Evolutionary conservation across 805 yeast species (phyloP).

Genomic region (Metschnikowia bowlesiae): DNA sequence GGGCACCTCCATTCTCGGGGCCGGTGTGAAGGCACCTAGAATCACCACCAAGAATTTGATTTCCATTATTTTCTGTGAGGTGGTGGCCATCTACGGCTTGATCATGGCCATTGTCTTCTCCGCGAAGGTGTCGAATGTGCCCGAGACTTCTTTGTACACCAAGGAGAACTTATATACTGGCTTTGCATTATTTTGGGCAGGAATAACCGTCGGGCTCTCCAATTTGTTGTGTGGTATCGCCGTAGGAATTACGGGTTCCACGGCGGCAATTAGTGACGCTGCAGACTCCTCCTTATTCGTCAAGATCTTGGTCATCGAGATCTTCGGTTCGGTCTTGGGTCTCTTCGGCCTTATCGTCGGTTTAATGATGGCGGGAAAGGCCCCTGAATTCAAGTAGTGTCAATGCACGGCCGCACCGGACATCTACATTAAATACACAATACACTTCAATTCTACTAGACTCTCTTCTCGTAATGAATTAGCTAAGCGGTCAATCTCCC

Average conservation of each 20-base stretch:
- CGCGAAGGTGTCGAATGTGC: constrained; percentile 72
- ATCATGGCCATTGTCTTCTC: constrained; percentile 97
- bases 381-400: constrained; percentile 69
- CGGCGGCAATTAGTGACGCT: constrained; percentile 98
- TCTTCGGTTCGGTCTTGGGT: constrained; percentile 94
- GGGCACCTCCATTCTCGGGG: constrained; percentile 91
- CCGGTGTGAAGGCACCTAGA: constrained; percentile 97
- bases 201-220: constrained; percentile 88
- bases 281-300: constrained; percentile 94
- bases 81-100: constrained; percentile 96
- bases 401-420: neutral
- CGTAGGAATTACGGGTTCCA: constrained; percentile 95
- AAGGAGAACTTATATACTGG: constrained; percentile 91
- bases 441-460: constrained; percentile 2
- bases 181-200: constrained; percentile 96
- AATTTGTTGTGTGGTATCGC: constrained; percentile 95
- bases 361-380: constrained; percentile 93
- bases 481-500: neutral
- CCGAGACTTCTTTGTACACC: constrained; percentile 60
- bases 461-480: neutral
- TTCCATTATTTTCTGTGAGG: constrained; percentile 97
- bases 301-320: constrained; percentile 93
- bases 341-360: constrained; percentile 96
- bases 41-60: constrained; percentile 96
- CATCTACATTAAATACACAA: neutral